These are phyloP conservation scores for Gardenia jasminoides DNA, from an alignment of 257 asterid species.

Conservation along the genomic window DNA sequence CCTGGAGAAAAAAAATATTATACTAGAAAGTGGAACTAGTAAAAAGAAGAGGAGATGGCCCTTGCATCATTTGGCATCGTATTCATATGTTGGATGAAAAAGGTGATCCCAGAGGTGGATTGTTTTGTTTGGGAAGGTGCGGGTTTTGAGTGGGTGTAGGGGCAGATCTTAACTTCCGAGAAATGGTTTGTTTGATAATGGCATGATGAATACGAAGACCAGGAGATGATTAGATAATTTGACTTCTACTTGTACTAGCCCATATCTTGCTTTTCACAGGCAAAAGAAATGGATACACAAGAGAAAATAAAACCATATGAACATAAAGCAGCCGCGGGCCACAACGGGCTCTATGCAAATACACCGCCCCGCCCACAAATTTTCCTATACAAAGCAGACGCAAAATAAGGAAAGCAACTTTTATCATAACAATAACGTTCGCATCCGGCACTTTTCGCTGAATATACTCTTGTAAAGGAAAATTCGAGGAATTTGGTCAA, in stretches of 20 bases:
- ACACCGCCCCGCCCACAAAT: not conserved
- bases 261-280: not conserved
- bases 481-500: not conserved
- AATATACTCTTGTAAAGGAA: not conserved
- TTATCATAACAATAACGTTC: not conserved
- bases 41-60: not conserved
- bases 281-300: not conserved
- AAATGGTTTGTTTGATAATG: not conserved
- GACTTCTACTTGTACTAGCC: too few species aligned
- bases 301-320: not conserved
- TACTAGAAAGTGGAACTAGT: not conserved
- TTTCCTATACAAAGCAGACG: too few species aligned
- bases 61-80: too few species aligned
- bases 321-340: not conserved
- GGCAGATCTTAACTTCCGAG: not conserved
- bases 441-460: not conserved
- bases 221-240: not conserved
- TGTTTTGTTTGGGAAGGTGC: too few species aligned
- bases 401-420: not conserved
- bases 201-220: not conserved
- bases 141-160: too few species aligned
- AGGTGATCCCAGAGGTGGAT: not conserved
- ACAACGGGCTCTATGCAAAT: not conserved
- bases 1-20: conserved; percentile 5
- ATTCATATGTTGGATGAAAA: not conserved